A percentile compares a stretch with the other conserved stretches of the same genome.
Conservation (phyloP, 2,329 filamentous ascomycete species). For the Sporothrix phasma region DNA sequence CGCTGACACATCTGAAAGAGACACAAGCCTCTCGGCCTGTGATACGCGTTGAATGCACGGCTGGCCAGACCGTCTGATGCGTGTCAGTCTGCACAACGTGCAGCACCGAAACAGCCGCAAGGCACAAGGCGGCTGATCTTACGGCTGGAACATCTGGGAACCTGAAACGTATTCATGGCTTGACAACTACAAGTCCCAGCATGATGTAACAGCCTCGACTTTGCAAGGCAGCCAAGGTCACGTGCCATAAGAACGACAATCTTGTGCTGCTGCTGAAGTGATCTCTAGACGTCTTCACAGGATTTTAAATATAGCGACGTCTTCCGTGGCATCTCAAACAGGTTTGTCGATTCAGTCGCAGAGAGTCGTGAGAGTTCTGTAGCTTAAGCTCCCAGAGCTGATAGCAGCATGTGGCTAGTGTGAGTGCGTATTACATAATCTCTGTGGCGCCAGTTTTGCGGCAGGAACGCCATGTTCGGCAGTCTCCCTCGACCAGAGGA, state of each 20-base stretch:
- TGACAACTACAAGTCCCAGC: neutral
- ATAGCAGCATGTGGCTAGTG: neutral
- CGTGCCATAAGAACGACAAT: neutral
- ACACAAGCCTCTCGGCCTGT: no score
- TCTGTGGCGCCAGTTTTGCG: neutral
- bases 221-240: neutral
- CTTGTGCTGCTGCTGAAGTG: no score
- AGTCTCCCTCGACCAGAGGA: neutral
- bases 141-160: neutral
- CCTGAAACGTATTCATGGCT: neutral
- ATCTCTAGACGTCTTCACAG: no score
- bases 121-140: neutral
- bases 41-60: neutral
- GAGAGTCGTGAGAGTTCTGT: neutral
- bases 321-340: no score
- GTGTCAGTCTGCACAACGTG: neutral
- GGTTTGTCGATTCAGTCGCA: neutral
- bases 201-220: no score
- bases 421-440: neutral
- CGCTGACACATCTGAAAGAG: constrained; percentile 15
- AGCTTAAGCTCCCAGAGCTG: neutral
- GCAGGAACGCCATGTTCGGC: neutral
- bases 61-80: neutral
- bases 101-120: neutral
- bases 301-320: no score